Conservation (phyloP, 768 basidiomycete species). For the Bullera alba region DNA sequence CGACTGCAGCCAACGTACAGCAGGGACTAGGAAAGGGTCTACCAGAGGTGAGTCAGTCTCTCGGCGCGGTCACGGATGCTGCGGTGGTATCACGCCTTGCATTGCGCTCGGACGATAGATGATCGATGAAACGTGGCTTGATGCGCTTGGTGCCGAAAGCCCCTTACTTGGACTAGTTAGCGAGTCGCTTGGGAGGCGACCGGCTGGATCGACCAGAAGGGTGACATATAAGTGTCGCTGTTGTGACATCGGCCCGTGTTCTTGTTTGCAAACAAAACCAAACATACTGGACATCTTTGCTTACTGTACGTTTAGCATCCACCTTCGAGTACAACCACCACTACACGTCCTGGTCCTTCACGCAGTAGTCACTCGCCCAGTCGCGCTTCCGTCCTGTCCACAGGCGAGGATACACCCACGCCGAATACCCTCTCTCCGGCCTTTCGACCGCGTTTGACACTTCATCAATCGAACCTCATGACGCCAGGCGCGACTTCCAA, state of each 20-base stretch:
- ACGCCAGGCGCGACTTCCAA: background rate
- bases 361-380: background rate
- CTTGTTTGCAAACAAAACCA: no score
- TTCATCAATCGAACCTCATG: conserved; percentile 1
- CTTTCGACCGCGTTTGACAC: background rate
- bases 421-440: background rate
- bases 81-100: background rate
- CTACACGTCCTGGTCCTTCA: background rate
- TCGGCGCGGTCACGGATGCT: background rate
- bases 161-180: background rate
- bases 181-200: no score
- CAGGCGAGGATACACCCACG: background rate
- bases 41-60: background rate
- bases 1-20: conserved; percentile 1
- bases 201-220: background rate
- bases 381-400: background rate
- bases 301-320: no score
- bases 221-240: no score
- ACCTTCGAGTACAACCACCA: background rate
- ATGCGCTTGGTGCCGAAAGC: background rate
- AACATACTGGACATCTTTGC: no score
- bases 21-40: conserved; percentile 16
- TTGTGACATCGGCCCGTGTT: no score
- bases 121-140: background rate
- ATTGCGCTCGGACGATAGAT: background rate